These are phyloP conservation scores for Cladosporium cucumerinum DNA, from an alignment of 2,329 filamentous ascomycete species.

Conservation along the genomic window DNA sequence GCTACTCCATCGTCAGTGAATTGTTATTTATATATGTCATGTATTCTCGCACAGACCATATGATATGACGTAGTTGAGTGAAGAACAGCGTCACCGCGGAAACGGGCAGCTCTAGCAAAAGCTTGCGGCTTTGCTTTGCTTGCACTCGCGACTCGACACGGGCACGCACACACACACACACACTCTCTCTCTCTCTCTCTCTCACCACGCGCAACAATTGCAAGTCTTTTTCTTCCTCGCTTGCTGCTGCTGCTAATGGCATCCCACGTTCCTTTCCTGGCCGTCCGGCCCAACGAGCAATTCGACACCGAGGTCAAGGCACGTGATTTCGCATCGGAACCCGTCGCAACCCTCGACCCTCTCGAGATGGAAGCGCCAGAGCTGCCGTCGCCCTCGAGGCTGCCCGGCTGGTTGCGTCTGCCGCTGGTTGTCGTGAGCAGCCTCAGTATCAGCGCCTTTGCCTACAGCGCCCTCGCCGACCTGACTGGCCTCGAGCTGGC, in stretches of 20 bases:
- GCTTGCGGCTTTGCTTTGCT: not conserved
- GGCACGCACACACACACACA: not conserved
- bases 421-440: conserved; percentile 49
- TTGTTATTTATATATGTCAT: not conserved
- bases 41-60: not conserved
- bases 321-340: conserved; percentile 19
- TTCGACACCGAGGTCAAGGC: conserved; percentile 23
- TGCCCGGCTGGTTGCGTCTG: conserved; percentile 39
- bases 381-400: conserved; percentile 25
- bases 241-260: conserved; percentile 24
- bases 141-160: not conserved
- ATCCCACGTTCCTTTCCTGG: conserved; percentile 31
- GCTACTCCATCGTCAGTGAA: not conserved
- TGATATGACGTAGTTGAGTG: not conserved
- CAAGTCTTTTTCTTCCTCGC: not conserved
- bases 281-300: conserved; percentile 30
- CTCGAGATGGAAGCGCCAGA: conserved; percentile 3
- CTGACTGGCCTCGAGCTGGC: conserved; percentile 65
- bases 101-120: not conserved
- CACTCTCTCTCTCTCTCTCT: too few relatives aligned
- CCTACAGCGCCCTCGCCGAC: conserved; percentile 61
- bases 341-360: conserved; percentile 15
- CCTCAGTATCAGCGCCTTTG: conserved; percentile 60
- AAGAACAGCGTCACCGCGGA: conserved; percentile 1
- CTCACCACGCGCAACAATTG: not conserved